phyloP scores from a whole-genome alignment of 1,139 yeast genomes.

The Scheffersomyces stambukii region DNA sequence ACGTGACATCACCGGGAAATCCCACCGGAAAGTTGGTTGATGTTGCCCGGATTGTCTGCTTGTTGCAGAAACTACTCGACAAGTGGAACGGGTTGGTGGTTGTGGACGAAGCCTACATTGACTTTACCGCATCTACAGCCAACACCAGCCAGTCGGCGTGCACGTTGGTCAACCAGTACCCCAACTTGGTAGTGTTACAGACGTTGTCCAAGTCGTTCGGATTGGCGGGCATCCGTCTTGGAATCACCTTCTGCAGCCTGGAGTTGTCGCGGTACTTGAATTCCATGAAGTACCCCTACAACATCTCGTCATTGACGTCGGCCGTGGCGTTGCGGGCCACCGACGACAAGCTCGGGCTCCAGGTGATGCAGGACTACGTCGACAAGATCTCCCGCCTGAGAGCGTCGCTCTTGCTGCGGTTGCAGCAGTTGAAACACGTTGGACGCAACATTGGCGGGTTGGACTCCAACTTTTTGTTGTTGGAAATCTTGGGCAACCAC shows the following conservation, averaged over 20 bases:
- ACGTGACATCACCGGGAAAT: conserved; percentile 97
- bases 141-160: conserved; percentile 47
- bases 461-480: conserved; percentile 79
- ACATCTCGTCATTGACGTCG: conserved; percentile 80
- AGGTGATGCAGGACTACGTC: conserved; percentile 55
- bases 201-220: conserved; percentile 95
- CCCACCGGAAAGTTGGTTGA: conserved; percentile 77
- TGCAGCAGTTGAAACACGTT: conserved; percentile 55
- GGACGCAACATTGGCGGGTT: conserved; percentile 81
- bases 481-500: conserved; percentile 60
- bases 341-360: conserved; percentile 46
- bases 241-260: conserved; percentile 65
- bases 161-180: conserved; percentile 78
- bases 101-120: conserved; percentile 94
- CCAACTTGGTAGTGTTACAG: conserved; percentile 83
- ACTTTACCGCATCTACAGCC: conserved; percentile 49
- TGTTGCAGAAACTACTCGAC: conserved; percentile 41
- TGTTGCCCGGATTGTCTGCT: conserved; percentile 41
- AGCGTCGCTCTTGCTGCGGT: conserved; percentile 42
- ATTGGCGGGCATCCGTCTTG: conserved; percentile 88
- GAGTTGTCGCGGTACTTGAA: conserved; percentile 67
- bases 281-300: conserved; percentile 93
- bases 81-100: conserved; percentile 77
- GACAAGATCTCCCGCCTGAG: conserved; percentile 53
- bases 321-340: conserved; percentile 74